Evolutionary conservation across 805 yeast species (phyloP).

Genomic region (Sugiyamaella mastotermitis): DNA sequence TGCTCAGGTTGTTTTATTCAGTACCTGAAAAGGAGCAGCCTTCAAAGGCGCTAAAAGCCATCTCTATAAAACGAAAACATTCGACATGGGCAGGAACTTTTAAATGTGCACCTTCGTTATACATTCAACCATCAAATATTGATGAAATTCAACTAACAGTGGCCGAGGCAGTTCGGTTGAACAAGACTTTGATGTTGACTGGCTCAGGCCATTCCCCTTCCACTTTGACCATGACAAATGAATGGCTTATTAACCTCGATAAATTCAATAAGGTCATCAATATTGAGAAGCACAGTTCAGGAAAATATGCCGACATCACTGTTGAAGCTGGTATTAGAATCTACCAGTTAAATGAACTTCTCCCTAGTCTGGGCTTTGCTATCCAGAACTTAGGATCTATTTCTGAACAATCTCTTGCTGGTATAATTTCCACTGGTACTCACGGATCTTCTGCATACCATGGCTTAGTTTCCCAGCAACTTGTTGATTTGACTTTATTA

Average conservation of each 20-base stretch:
- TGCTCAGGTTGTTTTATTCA: no score
- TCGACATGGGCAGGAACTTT: constrained; percentile 91
- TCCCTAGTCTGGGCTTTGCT: constrained; percentile 63
- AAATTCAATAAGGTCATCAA: constrained; percentile 51
- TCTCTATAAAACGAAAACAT: constrained; percentile 31
- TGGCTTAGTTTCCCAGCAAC: constrained; percentile 82
- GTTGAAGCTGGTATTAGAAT: constrained; percentile 92
- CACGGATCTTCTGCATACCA: constrained; percentile 94
- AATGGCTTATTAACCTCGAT: constrained; percentile 86
- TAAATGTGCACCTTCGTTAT: constrained; percentile 65
- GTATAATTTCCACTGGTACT: constrained; percentile 94
- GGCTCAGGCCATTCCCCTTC: constrained; percentile 97
- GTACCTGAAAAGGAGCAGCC: no score
- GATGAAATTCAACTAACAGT: constrained; percentile 69
- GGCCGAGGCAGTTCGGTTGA: constrained; percentile 49
- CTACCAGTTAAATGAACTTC: constrained; percentile 60
- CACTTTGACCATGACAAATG: constrained; percentile 77
- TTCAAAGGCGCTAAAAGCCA: no score
- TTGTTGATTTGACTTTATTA: constrained; percentile 70
- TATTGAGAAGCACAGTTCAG: constrained; percentile 17
- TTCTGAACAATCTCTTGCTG: constrained; percentile 88
- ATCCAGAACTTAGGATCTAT: constrained; percentile 91
- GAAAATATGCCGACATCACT: constrained; percentile 69
- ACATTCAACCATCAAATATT: constrained; percentile 66
- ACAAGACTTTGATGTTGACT: constrained; percentile 70